These are phyloP conservation scores for Posidonia oceanica DNA, from an alignment of 116 monocot genomes.

Conservation along the genomic window DNA sequence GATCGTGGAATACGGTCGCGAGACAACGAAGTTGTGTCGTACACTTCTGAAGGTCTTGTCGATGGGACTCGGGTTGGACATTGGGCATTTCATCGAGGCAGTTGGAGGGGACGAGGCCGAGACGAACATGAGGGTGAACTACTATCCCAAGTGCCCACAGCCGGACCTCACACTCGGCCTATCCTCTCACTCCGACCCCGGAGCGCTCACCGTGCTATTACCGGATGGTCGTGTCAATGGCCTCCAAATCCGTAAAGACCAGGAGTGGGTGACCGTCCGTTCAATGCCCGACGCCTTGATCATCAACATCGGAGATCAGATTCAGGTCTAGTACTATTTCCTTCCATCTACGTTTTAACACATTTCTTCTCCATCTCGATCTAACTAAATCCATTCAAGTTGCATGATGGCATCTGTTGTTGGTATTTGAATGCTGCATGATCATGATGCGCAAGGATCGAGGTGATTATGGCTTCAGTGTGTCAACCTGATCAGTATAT, in stretches of 20 bases:
- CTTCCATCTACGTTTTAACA: no score
- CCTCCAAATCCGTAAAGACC: constrained; percentile 31
- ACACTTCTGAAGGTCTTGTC: constrained; percentile 31
- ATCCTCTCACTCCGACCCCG: constrained; percentile 54
- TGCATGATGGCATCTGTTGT: background rate
- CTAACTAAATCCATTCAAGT: background rate
- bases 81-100: constrained; percentile 9
- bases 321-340: constrained; percentile 23
- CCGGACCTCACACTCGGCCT: constrained; percentile 56
- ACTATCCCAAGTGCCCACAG: constrained; percentile 61
- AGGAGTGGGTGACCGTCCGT: constrained; percentile 34
- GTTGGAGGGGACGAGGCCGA: constrained; percentile 21
- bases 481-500: no score
- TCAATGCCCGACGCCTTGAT: constrained; percentile 27
- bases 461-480: no score
- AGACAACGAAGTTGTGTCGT: constrained; percentile 22
- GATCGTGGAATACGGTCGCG: constrained; percentile 42
- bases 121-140: constrained; percentile 28
- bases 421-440: background rate
- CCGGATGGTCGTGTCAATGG: constrained; percentile 37
- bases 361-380: background rate
- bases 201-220: constrained; percentile 36
- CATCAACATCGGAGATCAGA: constrained; percentile 54
- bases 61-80: constrained; percentile 36
- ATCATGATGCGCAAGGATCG: no score